Conservation (phyloP, 768 basidiomycete genomes). For the Tricholoma sp. region DNA sequence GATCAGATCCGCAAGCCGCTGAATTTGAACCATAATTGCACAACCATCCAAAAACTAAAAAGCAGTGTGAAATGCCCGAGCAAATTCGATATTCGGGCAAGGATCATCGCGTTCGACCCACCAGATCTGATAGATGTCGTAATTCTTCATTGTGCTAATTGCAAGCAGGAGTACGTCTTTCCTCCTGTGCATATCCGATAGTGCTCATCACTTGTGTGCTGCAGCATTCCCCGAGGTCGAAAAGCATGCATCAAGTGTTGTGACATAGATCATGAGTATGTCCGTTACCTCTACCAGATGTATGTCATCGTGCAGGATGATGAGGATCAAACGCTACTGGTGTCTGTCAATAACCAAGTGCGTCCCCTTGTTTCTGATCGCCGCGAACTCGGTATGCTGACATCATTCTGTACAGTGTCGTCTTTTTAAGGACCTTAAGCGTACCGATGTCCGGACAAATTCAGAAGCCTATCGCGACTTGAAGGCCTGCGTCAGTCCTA, state of each 20-base stretch:
- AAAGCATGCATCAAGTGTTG: conserved; percentile 47
- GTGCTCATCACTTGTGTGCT: conserved; percentile 1
- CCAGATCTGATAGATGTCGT: conserved; percentile 42
- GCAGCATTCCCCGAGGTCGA: conserved; percentile 39
- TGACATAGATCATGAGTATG: conserved; percentile 47
- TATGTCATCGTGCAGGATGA: conserved; percentile 50
- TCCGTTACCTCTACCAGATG: conserved; percentile 43
- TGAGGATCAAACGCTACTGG: conserved; percentile 31
- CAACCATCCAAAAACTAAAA: conserved; percentile 34
- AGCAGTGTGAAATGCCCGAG: conserved; percentile 25
- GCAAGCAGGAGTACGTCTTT: conserved; percentile 41
- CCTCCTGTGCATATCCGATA: not conserved
- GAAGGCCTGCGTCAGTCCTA: conserved; percentile 32
- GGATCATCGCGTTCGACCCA: conserved; percentile 54
- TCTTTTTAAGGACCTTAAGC: conserved; percentile 39
- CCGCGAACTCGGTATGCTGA: not conserved
- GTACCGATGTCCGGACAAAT: conserved; percentile 40
- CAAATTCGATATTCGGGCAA: conserved; percentile 41
- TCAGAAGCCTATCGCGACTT: conserved; percentile 30
- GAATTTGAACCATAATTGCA: not conserved
- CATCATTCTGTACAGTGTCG: conserved; percentile 27
- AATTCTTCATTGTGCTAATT: conserved; percentile 46
- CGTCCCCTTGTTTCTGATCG: conserved; percentile 4
- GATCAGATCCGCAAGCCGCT: not conserved
- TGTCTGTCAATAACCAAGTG: conserved; percentile 48